Conservation (phyloP, 345 rosid genomes). For the Populus nigra region DNA sequence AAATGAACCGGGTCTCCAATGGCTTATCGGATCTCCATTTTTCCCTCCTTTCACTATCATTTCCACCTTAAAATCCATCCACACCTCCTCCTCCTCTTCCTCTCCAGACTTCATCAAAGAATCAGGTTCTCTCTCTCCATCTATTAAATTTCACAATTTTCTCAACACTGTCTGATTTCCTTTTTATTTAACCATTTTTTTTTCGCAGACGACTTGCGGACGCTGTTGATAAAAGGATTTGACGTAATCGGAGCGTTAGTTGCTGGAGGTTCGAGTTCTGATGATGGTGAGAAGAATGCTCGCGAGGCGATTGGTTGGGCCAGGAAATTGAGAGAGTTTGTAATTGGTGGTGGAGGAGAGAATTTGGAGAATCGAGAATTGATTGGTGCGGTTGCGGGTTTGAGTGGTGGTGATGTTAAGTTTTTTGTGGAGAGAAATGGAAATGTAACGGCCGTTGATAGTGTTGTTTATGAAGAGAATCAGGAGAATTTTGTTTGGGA, state of each 20-base stretch:
- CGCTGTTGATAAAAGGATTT: constrained; percentile 68
- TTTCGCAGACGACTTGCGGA: constrained; percentile 64
- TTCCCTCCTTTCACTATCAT: constrained; percentile 64
- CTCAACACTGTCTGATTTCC: neutral
- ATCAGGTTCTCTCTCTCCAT: constrained; percentile 46
- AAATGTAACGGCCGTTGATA: constrained; percentile 36
- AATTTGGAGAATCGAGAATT: constrained; percentile 29
- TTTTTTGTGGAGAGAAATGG: constrained; percentile 46
- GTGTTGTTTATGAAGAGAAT: constrained; percentile 56
- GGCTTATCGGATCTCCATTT: constrained; percentile 89
- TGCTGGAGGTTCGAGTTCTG: constrained; percentile 35
- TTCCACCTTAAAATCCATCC: constrained; percentile 74
- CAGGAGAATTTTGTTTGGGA: constrained; percentile 74
- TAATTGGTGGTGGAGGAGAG: constrained; percentile 35
- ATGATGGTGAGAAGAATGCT: constrained; percentile 46
- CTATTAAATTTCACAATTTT: neutral
- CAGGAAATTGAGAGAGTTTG: constrained; percentile 46
- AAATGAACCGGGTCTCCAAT: constrained; percentile 59
- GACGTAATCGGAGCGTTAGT: constrained; percentile 65
- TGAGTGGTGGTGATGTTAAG: constrained; percentile 35
- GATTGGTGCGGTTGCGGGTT: constrained; percentile 68
- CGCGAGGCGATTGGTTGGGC: constrained; percentile 52
- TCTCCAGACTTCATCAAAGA: constrained; percentile 61
- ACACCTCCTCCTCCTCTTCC: constrained; percentile 32
- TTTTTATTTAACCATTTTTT: neutral